Percentiles rank a stretch among this genome's conserved stretches.
These are phyloP conservation scores for Skeletonema tropicum DNA, from an alignment of 108 stramenopile species.

Conservation along the genomic window DNA sequence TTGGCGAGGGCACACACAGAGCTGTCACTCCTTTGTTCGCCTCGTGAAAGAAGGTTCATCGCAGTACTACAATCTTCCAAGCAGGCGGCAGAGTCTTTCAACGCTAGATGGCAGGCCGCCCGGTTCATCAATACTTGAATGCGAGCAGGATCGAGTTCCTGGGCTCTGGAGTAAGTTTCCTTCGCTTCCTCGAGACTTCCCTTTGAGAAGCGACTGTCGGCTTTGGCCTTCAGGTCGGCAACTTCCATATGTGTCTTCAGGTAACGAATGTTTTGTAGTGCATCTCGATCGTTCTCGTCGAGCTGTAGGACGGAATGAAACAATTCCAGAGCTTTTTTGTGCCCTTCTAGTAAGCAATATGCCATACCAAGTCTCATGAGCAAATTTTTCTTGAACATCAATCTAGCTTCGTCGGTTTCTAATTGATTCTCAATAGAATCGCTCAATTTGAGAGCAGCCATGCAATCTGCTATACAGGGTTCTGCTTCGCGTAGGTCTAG, in stretches of 20 bases:
- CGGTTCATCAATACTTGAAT: conserved; percentile 47
- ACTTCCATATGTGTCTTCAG: conserved; percentile 29
- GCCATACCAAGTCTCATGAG: conserved; percentile 35
- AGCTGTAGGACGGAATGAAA: not conserved
- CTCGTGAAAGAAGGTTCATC: conserved; percentile 14
- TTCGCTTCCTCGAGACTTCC: conserved; percentile 35
- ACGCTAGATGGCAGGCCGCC: conserved; percentile 42
- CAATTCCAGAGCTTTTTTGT: not conserved
- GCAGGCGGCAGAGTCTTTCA: conserved; percentile 31
- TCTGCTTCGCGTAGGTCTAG: conserved; percentile 39
- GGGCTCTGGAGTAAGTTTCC: conserved; percentile 42
- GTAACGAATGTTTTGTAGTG: conserved; percentile 16
- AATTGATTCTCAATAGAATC: conserved; percentile 16
- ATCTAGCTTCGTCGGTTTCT: not conserved
- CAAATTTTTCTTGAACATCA: conserved; percentile 31
- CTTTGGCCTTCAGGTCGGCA: conserved; percentile 34
- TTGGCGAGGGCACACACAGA: conserved; percentile 29
- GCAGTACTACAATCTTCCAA: conserved; percentile 47
- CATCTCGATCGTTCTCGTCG: conserved; percentile 22
- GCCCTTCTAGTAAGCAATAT: conserved; percentile 12
- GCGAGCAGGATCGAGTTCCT: conserved; percentile 28
- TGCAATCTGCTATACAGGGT: conserved; percentile 37
- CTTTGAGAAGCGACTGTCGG: conserved; percentile 38
- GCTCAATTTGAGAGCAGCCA: conserved; percentile 2
- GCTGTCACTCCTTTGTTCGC: conserved; percentile 1